phyloP scores from a whole-genome alignment of 1,139 yeast species.

The Candida glucosophila region DNA sequence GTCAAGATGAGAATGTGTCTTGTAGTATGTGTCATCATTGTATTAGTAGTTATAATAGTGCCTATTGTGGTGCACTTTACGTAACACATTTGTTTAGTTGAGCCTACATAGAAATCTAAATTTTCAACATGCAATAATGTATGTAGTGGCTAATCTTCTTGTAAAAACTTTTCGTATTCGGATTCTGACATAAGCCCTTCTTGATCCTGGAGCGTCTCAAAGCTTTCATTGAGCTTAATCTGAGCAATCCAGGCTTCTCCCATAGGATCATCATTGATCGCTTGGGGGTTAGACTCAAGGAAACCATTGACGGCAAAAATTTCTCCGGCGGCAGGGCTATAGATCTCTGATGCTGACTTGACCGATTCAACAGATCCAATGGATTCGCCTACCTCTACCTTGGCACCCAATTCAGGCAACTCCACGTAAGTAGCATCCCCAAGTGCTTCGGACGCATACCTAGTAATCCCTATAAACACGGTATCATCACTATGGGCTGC shows the following conservation, averaged over 20 bases:
- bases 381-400: constrained; percentile 66
- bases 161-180: constrained; percentile 57
- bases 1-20: constrained; percentile 94
- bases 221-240: constrained; percentile 42
- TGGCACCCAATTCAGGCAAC: constrained; percentile 69
- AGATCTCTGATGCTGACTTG: constrained; percentile 89
- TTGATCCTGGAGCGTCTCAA: constrained; percentile 13
- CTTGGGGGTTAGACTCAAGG: constrained; percentile 63
- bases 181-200: constrained; percentile 38
- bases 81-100: constrained; percentile 1
- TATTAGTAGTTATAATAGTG: constrained; percentile 82
- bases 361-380: constrained; percentile 93
- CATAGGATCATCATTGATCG: constrained; percentile 82
- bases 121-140: too few species aligned
- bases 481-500: constrained; percentile 77
- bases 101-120: background rate
- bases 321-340: constrained; percentile 79
- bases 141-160: too few species aligned
- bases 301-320: constrained; percentile 61
- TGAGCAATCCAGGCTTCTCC: constrained; percentile 93
- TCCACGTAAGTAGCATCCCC: constrained; percentile 96
- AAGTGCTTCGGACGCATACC: constrained; percentile 93
- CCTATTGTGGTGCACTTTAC: constrained; percentile 85
- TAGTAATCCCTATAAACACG: constrained; percentile 85
- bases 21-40: constrained; percentile 68